Evolutionary conservation across 2,329 filamentous ascomycete genomes (phyloP), one percentile per base, ranked within the genome.

Genomic region (Xylariales sp.): DNA sequence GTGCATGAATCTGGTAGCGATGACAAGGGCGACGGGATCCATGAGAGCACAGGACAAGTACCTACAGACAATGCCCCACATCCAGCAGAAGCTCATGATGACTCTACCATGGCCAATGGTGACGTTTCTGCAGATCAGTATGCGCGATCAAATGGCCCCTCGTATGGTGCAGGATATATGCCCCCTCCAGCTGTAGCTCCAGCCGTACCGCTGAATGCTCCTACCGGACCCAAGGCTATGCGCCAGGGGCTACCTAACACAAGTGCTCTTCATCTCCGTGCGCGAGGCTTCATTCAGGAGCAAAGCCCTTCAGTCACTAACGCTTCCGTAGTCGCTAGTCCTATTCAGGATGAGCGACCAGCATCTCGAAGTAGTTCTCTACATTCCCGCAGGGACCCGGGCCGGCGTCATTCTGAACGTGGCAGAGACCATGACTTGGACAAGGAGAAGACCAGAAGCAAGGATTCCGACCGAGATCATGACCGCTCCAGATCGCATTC

Each of bases 181-280:
- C 50, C 48, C 38, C 45, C 44, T 28, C 50, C 52, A 38, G 48
- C 16, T 42, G 44, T 48, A 45, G 49, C 53, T 18, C 61, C 61
- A 16, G 66, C 67, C 48, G 66, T 73, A 38, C 80, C 80, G 32
- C 62, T 81, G 65, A 88, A 74, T 66, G 93, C 93, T 20, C 93
- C 93, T 20, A 95, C 86, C 41, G 93, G 90, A 8, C 93, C 93
- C 35, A 90, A 93, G 65, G 93, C 93, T 14, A 95, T 97, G 88
- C 79, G 91, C 48, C 85, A 93, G 63, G 88, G 89, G 21, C 71
- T 89, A 9, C 86, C 87, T 38, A 94, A 94, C 61, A 90, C 84
- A 43, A 87, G 86, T 51, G 76, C 86, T 40, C 76, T 82, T 49
- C 78, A 85, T 53, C 60, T 82, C 60, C 70, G 79, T 48, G 76